These are phyloP conservation scores for Trypanosoma congolense DNA, from an alignment of 208 protist species.

Conservation along the genomic window DNA sequence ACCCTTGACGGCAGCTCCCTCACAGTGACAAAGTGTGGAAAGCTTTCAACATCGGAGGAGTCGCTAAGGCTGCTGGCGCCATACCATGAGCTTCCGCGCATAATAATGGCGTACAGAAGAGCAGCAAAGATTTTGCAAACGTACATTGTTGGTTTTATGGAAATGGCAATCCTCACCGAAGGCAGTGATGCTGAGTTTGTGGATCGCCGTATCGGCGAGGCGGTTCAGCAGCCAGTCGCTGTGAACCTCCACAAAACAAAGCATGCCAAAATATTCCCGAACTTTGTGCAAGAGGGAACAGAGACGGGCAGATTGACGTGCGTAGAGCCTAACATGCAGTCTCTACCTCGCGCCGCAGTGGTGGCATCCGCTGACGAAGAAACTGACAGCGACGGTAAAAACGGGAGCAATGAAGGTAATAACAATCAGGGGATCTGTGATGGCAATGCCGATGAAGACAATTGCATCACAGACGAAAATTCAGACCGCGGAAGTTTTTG, in stretches of 20 bases:
- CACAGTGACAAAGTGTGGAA: constrained; percentile 74
- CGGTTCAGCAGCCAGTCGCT: not conserved
- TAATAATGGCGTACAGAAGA: constrained; percentile 76
- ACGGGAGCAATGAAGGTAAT: constrained; percentile 6
- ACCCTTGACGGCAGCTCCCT: constrained; percentile 17
- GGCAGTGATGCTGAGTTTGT: constrained; percentile 19
- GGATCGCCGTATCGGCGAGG: constrained; percentile 7
- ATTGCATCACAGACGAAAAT: no score
- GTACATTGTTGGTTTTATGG: constrained; percentile 85
- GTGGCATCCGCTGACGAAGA: constrained; percentile 4
- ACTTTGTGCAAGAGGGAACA: constrained; percentile 85
- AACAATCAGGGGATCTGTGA: not conserved
- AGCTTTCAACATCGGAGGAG: constrained; percentile 86
- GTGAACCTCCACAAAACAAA: constrained; percentile 5
- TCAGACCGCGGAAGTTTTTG: no score
- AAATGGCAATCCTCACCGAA: constrained; percentile 40
- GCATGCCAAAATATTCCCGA: constrained; percentile 45
- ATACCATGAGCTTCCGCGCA: constrained; percentile 72
- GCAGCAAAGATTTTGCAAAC: constrained; percentile 85
- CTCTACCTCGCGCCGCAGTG: constrained; percentile 52
- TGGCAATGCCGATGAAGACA: constrained; percentile 1
- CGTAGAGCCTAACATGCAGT: constrained; percentile 88
- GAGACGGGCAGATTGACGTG: constrained; percentile 88
- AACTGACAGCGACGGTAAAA: not conserved
- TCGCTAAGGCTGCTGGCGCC: constrained; percentile 57